Percentiles rank a stretch among this genome's conserved stretches.
Evolutionary conservation across 257 asterid species (phyloP).

Genomic region (Nicotiana sylvestris): DNA sequence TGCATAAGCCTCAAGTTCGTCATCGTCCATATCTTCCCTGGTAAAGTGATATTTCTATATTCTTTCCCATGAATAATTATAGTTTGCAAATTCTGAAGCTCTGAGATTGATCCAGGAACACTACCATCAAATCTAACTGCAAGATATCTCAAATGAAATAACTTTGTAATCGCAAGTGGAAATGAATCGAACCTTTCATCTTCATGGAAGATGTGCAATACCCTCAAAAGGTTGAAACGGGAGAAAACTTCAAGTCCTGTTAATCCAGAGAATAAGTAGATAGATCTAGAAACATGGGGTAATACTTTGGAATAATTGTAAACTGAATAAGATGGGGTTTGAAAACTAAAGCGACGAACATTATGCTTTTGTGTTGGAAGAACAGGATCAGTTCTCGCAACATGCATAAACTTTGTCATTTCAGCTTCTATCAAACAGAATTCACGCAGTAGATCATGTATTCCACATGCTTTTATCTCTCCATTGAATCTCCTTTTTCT

Average conservation of each 20-base stretch:
- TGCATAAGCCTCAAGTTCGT: neutral
- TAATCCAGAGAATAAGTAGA: neutral
- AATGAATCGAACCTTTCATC: neutral
- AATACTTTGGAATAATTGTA: neutral
- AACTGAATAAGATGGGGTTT: neutral
- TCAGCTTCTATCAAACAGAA: neutral
- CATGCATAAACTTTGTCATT: neutral
- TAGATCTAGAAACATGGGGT: neutral
- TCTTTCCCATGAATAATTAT: neutral
- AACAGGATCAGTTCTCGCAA: too few relatives aligned
- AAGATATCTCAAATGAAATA: conserved; percentile 4
- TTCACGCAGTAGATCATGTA: conserved; percentile 10
- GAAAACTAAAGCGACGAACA: neutral
- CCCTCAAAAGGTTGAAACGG: neutral
- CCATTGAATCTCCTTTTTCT: neutral
- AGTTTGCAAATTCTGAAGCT: conserved; percentile 1
- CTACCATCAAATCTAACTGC: neutral
- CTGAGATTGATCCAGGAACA: neutral
- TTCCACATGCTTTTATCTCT: neutral
- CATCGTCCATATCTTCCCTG: neutral
- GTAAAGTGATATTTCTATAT: too few relatives aligned
- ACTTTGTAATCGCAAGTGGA: neutral
- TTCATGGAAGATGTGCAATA: neutral
- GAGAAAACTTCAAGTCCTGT: neutral
- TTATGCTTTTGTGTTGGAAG: neutral